phyloP scores from a whole-genome alignment of 2,329 filamentous ascomycete species.

The Chaetomium sp. region DNA sequence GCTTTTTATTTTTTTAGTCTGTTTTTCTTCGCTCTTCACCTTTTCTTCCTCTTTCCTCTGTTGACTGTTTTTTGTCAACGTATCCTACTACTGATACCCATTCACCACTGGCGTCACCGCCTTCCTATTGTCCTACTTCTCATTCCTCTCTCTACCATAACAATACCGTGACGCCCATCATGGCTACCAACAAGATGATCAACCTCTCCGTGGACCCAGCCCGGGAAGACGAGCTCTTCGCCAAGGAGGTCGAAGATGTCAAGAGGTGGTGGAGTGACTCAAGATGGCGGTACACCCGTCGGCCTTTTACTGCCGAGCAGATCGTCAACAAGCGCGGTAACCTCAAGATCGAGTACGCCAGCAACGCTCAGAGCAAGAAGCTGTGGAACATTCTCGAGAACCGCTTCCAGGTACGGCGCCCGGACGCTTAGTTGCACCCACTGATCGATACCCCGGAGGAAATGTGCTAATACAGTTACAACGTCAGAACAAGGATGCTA shows the following conservation, averaged over 20 bases:
- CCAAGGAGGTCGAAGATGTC: constrained; percentile 77
- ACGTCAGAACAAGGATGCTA: constrained; percentile 68
- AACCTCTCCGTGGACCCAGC: constrained; percentile 50
- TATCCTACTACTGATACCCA: constrained; percentile 1
- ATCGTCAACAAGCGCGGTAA: constrained; percentile 94
- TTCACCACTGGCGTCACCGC: background rate
- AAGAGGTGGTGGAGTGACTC: constrained; percentile 93
- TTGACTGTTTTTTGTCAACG: background rate
- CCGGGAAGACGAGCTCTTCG: constrained; percentile 60
- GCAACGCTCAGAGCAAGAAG: constrained; percentile 87
- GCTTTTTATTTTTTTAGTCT: constrained; percentile 3
- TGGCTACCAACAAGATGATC: constrained; percentile 59
- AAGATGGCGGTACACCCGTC: constrained; percentile 87
- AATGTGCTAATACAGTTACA: constrained; percentile 1
- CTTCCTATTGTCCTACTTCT: background rate
- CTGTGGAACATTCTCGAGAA: constrained; percentile 84
- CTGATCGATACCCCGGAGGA: background rate
- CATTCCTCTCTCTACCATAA: background rate
- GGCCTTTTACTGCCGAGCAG: constrained; percentile 91
- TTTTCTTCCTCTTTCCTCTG: constrained; percentile 1
- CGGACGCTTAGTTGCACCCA: background rate
- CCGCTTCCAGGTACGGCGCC: constrained; percentile 65
- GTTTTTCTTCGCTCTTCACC: constrained; percentile 11
- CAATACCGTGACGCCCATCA: constrained; percentile 30
- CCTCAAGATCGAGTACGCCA: constrained; percentile 84